Evolutionary conservation across 148 eudicot species (phyloP).

Genomic region (Gaultheria prostrata): DNA sequence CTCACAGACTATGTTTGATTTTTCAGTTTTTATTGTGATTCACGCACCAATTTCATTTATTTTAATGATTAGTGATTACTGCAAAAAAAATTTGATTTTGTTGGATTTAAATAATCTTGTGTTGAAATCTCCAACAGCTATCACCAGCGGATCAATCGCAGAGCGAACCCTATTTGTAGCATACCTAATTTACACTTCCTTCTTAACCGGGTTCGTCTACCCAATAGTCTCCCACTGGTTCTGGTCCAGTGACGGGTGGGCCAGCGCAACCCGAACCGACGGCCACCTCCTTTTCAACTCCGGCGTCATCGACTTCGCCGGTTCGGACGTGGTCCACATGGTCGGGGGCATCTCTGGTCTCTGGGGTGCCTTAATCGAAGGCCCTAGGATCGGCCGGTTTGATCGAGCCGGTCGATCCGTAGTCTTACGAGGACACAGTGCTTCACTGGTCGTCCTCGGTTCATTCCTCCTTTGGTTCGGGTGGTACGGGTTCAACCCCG

Average conservation of each 20-base stretch:
- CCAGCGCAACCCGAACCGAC: conserved; percentile 24
- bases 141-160: conserved; percentile 46
- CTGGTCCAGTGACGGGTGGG: conserved; percentile 46
- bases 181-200: conserved; percentile 40
- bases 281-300: conserved; percentile 31
- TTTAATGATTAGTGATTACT: too few relatives aligned
- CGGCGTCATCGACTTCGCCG: conserved; percentile 45
- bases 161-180: conserved; percentile 49
- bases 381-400: conserved; percentile 41
- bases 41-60: too few relatives aligned
- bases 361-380: conserved; percentile 44
- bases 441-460: conserved; percentile 37
- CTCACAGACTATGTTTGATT: too few relatives aligned
- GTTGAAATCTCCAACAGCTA: conserved; percentile 5
- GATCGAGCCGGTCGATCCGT: conserved; percentile 36
- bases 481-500: conserved; percentile 50
- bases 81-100: too few relatives aligned
- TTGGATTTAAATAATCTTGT: neutral
- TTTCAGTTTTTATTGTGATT: too few relatives aligned
- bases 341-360: conserved; percentile 47
- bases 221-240: conserved; percentile 47
- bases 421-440: conserved; percentile 34
- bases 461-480: conserved; percentile 50
- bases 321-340: conserved; percentile 53
- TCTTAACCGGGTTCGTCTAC: conserved; percentile 45